Conservation (phyloP, 2,329 filamentous ascomycete species). For the Neurospora sp. region DNA sequence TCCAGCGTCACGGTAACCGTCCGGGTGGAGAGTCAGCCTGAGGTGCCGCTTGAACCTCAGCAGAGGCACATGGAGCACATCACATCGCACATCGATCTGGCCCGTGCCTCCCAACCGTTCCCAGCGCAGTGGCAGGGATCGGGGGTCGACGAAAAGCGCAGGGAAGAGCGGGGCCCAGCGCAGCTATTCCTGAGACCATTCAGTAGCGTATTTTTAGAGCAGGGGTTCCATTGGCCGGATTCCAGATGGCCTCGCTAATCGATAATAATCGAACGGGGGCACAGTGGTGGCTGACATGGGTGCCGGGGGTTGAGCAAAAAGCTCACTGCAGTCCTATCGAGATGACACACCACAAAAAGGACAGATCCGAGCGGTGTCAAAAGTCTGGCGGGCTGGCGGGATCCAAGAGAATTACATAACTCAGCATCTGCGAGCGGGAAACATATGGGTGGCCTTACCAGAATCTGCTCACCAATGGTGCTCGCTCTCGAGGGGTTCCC, state of each 20-base stretch:
- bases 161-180: not conserved
- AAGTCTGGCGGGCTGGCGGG: not conserved
- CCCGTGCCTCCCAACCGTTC: constrained; percentile 1
- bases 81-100: not conserved
- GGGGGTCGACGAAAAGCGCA: not conserved
- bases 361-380: constrained; percentile 2
- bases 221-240: not conserved
- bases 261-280: constrained; percentile 4
- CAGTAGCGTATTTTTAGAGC: not conserved
- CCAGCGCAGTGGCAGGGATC: not conserved
- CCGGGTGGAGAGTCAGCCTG: not conserved
- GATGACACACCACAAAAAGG: not conserved
- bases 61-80: constrained; percentile 1
- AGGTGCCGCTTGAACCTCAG: not conserved
- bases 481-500: not conserved
- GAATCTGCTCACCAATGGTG: not conserved
- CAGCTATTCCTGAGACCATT: not conserved
- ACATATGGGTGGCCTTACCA: not conserved
- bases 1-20: not conserved
- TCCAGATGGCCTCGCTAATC: not conserved
- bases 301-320: not conserved
- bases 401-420: not conserved
- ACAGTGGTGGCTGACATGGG: not conserved
- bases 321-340: not conserved
- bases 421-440: not conserved